Evolutionary conservation across 2,329 filamentous ascomycete species (phyloP), one percentile per base, ranked within the genome.

Genomic region (Arthrobotrys entomopaga): DNA sequence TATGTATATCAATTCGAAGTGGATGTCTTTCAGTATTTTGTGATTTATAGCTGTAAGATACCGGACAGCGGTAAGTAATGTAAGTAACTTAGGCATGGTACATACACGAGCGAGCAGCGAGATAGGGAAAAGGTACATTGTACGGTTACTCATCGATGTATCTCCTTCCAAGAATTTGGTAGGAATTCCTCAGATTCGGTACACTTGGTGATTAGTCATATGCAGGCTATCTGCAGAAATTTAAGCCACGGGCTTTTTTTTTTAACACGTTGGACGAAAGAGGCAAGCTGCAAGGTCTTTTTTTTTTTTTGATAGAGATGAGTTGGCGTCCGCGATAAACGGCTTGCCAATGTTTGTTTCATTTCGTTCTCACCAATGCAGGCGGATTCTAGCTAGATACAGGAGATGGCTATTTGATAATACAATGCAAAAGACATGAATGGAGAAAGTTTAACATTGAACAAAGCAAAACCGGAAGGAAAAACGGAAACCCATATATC

Each of bases 331-430:
- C 29, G 29, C 29, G 29, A 34, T 34, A 34, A 34, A 34, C 46
- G 57, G 54, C 50, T 34, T 57, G 15, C 13, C 15, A 34, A 34
- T 10, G 29, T 34, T 34, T 50, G 20, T 22, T 74, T 67, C 29
- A 50, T 64, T 74, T 74, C 52, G 48, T 67, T 56, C 29, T 34
- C 29, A 34, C 63, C 52, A 19, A 16, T 66, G 48, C 58, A 34
- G 69, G n/a, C 61, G 49, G 26, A n/a, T 53, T 67, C 50, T 59
- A 49, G 50, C 69, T 73, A 74, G 48, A 67, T 74, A 74, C 70
- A 74, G 50, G 56, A 61, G 48, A 54, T 53, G 34, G 24, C 40
- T 20, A 19, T 52, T 58, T 67, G 63, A 59, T 74, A 50, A 26
- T 74, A 67, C 70, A 74, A 52, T 66, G 49, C 19, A 24, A 56